These are phyloP conservation scores for Teratosphaeria zuluensis DNA, from an alignment of 2,329 filamentous ascomycete species.

Conservation along the genomic window DNA sequence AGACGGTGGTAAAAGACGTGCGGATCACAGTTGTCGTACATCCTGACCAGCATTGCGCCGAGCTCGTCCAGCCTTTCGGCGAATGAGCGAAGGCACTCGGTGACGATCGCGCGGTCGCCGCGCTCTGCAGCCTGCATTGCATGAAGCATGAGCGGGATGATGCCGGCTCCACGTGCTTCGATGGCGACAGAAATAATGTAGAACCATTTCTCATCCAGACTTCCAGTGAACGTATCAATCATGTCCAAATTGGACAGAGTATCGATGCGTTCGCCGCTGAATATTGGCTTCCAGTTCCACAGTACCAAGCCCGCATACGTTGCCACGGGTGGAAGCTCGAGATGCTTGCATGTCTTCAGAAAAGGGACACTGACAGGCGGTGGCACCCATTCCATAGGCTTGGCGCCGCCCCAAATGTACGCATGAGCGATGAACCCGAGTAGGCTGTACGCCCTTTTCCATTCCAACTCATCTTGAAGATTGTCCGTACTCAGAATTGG, in stretches of 20 bases:
- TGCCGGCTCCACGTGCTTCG: slow-evolving; percentile 79
- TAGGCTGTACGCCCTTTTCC: slow-evolving; percentile 76
- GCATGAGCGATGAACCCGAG: slow-evolving; percentile 72
- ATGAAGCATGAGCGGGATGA: slow-evolving; percentile 77
- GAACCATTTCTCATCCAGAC: slow-evolving; percentile 96
- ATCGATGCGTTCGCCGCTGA: slow-evolving; percentile 70
- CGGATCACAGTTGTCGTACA: slow-evolving; percentile 94
- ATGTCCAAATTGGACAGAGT: slow-evolving; percentile 80
- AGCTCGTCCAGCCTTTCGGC: slow-evolving; percentile 84
- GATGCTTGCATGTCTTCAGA: slow-evolving; percentile 56
- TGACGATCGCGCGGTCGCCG: slow-evolving; percentile 61
- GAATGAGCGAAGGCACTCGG: slow-evolving; percentile 66
- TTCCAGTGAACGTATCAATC: slow-evolving; percentile 83
- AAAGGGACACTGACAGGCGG: slow-evolving; percentile 76
- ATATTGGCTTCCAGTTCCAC: slow-evolving; percentile 96
- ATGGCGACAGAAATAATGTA: slow-evolving; percentile 94
- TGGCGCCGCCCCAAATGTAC: slow-evolving; percentile 81
- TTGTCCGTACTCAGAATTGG: slow-evolving; percentile 75
- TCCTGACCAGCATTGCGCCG: slow-evolving; percentile 65
- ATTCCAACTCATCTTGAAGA: slow-evolving; percentile 77
- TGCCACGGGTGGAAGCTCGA: slow-evolving; percentile 85
- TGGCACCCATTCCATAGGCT: slow-evolving; percentile 62
- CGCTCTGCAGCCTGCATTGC: slow-evolving; percentile 72
- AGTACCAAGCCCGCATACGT: slow-evolving; percentile 87
- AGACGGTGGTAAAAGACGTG: slow-evolving; percentile 93